These are phyloP conservation scores for Colletotrichum salicis DNA, from an alignment of 2,329 filamentous ascomycete species.

Conservation along the genomic window DNA sequence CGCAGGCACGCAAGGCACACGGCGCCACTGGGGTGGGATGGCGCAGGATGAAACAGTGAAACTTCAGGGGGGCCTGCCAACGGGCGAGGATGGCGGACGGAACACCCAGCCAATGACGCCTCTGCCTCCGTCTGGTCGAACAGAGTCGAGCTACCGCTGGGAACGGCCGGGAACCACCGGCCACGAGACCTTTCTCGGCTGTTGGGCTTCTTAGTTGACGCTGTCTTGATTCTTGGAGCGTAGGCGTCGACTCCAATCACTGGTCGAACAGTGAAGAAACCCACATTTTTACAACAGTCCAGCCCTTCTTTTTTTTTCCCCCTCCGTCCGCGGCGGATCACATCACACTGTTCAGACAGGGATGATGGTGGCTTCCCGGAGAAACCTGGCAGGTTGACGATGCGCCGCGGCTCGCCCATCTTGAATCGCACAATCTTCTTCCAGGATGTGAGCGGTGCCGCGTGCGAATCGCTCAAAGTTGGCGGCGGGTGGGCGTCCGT, in stretches of 20 bases:
- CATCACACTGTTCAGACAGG: conserved; percentile 24
- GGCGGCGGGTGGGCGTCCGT: conserved; percentile 5
- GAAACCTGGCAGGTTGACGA: conserved; percentile 18
- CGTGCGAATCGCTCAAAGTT: conserved; percentile 1
- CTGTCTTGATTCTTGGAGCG: neutral
- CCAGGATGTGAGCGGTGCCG: conserved; percentile 14
- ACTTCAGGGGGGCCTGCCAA: conserved; percentile 33
- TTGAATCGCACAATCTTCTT: conserved; percentile 20
- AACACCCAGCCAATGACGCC: conserved; percentile 31
- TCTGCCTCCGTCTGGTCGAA: neutral
- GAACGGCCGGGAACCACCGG: conserved; percentile 4
- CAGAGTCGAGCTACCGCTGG: neutral
- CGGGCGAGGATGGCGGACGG: conserved; percentile 15
- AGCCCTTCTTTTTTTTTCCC: neutral
- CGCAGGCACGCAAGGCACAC: conserved; percentile 35
- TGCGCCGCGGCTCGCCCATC: conserved; percentile 24
- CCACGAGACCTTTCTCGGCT: conserved; percentile 21
- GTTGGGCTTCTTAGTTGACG: conserved; percentile 3
- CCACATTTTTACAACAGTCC: conserved; percentile 5
- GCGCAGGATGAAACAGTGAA: conserved; percentile 37
- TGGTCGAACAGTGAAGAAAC: conserved; percentile 20
- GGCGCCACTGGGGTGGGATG: conserved; percentile 33
- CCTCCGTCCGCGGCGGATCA: conserved; percentile 17
- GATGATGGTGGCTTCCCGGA: conserved; percentile 6
- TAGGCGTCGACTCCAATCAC: conserved; percentile 13